phyloP scores from a whole-genome alignment of 1,284 basidiomycete species.

The Sporisorium exsertum region DNA sequence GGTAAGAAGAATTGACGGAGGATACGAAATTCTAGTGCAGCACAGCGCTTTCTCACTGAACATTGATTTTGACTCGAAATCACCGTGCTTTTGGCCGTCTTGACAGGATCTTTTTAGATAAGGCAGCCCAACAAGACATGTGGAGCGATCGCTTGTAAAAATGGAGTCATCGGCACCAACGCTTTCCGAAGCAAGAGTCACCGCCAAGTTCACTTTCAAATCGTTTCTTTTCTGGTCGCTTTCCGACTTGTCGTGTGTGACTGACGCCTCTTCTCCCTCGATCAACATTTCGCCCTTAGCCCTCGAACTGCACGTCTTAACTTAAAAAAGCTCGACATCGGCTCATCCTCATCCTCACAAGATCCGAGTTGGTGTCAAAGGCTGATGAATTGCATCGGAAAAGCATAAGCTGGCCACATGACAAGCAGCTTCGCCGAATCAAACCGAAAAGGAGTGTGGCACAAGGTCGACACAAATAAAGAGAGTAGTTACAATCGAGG shows the following conservation, averaged over 20 bases:
- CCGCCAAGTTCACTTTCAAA: too few species aligned
- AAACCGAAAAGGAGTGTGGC: background rate
- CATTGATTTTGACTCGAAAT: constrained; percentile 6
- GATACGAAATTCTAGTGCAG: too few species aligned
- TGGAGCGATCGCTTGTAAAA: constrained; percentile 2
- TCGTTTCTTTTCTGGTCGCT: too few species aligned
- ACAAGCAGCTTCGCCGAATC: background rate
- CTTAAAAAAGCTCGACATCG: too few species aligned
- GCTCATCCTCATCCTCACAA: background rate
- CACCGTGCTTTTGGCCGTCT: constrained; percentile 6
- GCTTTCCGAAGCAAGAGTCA: too few species aligned
- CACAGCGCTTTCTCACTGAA: background rate
- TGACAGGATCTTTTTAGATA: background rate
- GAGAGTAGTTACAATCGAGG: too few species aligned
- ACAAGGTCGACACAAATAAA: too few species aligned
- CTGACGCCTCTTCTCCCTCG: background rate
- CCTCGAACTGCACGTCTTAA: too few species aligned
- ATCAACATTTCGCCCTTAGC: too few species aligned
- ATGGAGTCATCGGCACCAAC: too few species aligned
- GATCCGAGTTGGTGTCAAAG: background rate
- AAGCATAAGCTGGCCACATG: background rate
- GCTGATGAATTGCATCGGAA: background rate
- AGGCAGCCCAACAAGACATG: constrained; percentile 1
- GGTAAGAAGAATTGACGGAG: background rate
- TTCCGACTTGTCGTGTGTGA: too few species aligned